phyloP scores from a whole-genome alignment of 2,329 filamentous ascomycete species.

The Aspergillus amoenus region DNA sequence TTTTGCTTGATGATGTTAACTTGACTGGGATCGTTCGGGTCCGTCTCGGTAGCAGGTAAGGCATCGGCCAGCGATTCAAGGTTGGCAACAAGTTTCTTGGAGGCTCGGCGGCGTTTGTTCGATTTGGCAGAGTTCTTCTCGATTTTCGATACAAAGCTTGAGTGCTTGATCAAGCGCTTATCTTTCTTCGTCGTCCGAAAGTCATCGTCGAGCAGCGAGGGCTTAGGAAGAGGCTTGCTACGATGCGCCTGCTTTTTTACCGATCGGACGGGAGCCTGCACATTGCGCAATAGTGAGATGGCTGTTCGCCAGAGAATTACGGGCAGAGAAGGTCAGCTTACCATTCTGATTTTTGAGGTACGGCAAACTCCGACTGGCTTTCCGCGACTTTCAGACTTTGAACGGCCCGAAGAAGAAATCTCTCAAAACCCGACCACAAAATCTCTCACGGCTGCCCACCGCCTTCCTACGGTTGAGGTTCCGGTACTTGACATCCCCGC shows the following conservation, averaged over 20 bases:
- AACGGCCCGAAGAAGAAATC: not conserved
- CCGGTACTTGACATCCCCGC: not conserved
- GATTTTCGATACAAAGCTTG: conserved; percentile 74
- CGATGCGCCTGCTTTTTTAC: conserved; percentile 17
- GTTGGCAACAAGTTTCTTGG: conserved; percentile 74
- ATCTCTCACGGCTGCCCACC: not conserved
- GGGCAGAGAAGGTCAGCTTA: not conserved
- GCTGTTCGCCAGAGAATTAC: not conserved
- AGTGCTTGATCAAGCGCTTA: conserved; percentile 80
- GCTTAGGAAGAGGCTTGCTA: conserved; percentile 21
- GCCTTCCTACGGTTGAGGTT: not conserved
- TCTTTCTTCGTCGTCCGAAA: conserved; percentile 77
- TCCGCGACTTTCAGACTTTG: not conserved
- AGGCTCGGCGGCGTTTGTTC: conserved; percentile 65
- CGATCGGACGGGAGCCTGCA: conserved; percentile 30
- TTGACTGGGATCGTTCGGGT: conserved; percentile 49
- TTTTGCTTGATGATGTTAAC: conserved; percentile 71
- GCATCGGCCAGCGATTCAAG: conserved; percentile 77
- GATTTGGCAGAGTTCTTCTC: conserved; percentile 59
- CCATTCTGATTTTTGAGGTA: not conserved
- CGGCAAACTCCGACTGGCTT: not conserved
- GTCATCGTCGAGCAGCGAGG: conserved; percentile 30
- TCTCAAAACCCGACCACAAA: not conserved
- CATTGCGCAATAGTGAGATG: conserved; percentile 14
- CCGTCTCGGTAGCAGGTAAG: conserved; percentile 62